Conservation (phyloP, 2,329 filamentous ascomycete species). For the Pyrenochaeta sp. region DNA sequence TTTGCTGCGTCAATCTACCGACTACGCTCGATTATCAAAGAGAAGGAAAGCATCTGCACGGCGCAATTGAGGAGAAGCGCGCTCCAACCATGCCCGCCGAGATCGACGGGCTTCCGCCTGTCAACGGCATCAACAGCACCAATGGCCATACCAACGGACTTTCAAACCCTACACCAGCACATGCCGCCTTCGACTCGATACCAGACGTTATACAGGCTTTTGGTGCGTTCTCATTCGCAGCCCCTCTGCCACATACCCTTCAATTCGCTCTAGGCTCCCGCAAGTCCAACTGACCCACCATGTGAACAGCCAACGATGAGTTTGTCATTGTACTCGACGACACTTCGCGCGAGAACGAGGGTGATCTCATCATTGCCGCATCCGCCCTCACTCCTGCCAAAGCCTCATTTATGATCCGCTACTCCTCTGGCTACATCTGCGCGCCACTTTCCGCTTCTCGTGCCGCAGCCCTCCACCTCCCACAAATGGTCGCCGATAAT, state of each 20-base stretch:
- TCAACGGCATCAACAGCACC: slow-evolving; percentile 27
- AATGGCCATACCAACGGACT: slow-evolving; percentile 26
- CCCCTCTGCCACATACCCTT: not conserved
- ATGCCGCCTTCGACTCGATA: slow-evolving; percentile 57
- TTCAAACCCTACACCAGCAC: slow-evolving; percentile 37
- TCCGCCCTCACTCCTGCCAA: slow-evolving; percentile 83
- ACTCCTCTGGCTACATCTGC: slow-evolving; percentile 90
- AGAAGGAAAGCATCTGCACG: slow-evolving; percentile 1
- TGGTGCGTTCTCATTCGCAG: slow-evolving; percentile 37
- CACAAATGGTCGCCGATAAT: slow-evolving; percentile 85
- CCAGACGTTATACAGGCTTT: slow-evolving; percentile 57
- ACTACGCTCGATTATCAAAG: slow-evolving; percentile 9
- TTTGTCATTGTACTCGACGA: slow-evolving; percentile 97
- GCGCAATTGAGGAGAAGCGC: slow-evolving; percentile 2
- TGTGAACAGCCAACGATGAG: slow-evolving; percentile 66
- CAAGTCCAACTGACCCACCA: slow-evolving; percentile 13
- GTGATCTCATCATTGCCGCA: slow-evolving; percentile 95
- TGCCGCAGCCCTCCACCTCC: slow-evolving; percentile 76
- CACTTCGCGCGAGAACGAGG: slow-evolving; percentile 93
- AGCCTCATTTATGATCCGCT: slow-evolving; percentile 94
- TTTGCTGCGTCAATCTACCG: slow-evolving; percentile 2
- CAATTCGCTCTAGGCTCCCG: not conserved
- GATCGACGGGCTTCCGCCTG: slow-evolving; percentile 18
- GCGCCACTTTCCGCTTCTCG: slow-evolving; percentile 77
- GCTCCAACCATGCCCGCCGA: slow-evolving; percentile 32